phyloP scores from a whole-genome alignment of 805 yeast genomes.

The Grigorovia humatica region DNA sequence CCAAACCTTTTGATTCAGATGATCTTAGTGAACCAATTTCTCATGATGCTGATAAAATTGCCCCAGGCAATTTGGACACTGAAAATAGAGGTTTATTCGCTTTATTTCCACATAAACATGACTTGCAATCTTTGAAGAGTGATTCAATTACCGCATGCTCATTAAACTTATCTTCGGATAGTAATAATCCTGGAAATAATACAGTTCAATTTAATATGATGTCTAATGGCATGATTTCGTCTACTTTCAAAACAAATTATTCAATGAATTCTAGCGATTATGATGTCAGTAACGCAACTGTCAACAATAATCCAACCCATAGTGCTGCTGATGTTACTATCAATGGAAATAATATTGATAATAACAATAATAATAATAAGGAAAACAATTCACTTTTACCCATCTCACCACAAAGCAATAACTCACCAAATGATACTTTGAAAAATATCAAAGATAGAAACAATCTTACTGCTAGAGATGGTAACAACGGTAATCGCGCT shows the following conservation, averaged over 20 bases:
- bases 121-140: slow-evolving; percentile 12
- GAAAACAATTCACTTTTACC: slow-evolving; percentile 5
- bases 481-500: not conserved
- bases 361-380: not conserved
- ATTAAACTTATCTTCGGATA: slow-evolving; percentile 15
- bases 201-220: slow-evolving; percentile 16
- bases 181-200: slow-evolving; percentile 3
- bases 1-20: not conserved
- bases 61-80: not conserved
- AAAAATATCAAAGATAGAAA: slow-evolving; percentile 6
- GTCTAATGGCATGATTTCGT: slow-evolving; percentile 16
- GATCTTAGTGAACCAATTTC: not conserved
- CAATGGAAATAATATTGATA: not conserved
- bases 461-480: not conserved
- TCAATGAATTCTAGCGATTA: slow-evolving; percentile 1
- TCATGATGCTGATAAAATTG: not conserved
- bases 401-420: slow-evolving; percentile 17
- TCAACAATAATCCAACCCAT: not conserved
- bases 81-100: slow-evolving; percentile 1
- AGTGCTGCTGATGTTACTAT: not conserved
- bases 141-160: slow-evolving; percentile 23
- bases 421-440: slow-evolving; percentile 7
- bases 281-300: too few species aligned
- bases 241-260: slow-evolving; percentile 5
- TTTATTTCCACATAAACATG: slow-evolving; percentile 20